Evolutionary conservation across 108 stramenopile species (phyloP), one percentile per base, ranked within the genome.

Genomic region (Poteriospumella lacustris): DNA sequence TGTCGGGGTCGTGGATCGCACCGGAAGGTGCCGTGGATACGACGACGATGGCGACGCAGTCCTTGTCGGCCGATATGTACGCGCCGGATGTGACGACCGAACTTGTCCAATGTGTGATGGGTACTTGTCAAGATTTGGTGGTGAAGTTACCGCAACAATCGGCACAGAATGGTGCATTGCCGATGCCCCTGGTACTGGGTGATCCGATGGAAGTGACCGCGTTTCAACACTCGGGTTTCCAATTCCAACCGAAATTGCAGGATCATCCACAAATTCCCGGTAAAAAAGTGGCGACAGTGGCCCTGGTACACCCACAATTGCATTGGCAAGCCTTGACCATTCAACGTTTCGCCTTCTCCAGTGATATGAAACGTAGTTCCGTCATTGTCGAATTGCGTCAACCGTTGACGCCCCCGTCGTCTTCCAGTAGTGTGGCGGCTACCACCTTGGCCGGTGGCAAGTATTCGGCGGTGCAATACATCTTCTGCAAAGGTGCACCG

Each of bases 141-240:
- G 52, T 56, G 19, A 19, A 15, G 52, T 24, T 15, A 56, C 15
- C 15, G 15, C 15, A 56, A 19, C 15, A 56, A 19, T 19, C 15
- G 15, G 19, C 52, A 56, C 15, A 56, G 15, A 19, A 56, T 56
- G 52, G 24, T 19, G 52, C 52, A 56, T 15, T 19, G 15, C 52
- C 52, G 15, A 56, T 56, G 24, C 19, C 19, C 24, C 24, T 9
- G 19, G 47, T 52, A 52, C 9, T 64, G 31, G 97, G 97, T 0
- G 95, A 98, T 80, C 96, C 97, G 29, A 77, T 98, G 68, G 97
- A 98, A 82, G 88, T 86, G 40, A 96, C 95, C 2, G 90, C 93
- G 9, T 77, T 98, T 77, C 80, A 88, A 34, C 28, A 3, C 36
- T 64, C 60, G 5, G 60, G 60, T 3, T 64, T 64, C 36, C 28